These are phyloP conservation scores for Mucor racemosus DNA, from an alignment of 371 early-diverging fungal species.

Conservation along the genomic window DNA sequence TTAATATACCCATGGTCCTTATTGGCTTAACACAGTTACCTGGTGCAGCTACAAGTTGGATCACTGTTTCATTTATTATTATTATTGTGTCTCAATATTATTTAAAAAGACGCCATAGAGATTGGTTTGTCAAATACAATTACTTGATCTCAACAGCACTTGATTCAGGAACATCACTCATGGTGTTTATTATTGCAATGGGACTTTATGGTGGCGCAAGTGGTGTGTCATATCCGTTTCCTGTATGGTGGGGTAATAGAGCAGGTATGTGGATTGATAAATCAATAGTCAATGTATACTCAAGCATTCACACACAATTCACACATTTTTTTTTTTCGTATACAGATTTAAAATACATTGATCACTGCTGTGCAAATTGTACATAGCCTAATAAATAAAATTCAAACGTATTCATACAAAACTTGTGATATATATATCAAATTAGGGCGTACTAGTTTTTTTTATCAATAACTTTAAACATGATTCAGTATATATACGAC, in stretches of 20 bases:
- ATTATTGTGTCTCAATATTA: slow-evolving; percentile 53
- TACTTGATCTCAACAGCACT: slow-evolving; percentile 61
- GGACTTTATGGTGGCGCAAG: slow-evolving; percentile 57
- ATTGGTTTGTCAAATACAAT: slow-evolving; percentile 60
- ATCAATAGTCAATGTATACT: neutral
- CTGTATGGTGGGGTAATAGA: slow-evolving; percentile 60
- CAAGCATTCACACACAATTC: neutral
- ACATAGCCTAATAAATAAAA: neutral
- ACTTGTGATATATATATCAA: too few species aligned
- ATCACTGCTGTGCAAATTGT: slow-evolving; percentile 25
- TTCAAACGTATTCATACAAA: too few species aligned
- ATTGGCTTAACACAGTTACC: slow-evolving; percentile 49
- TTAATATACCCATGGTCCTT: slow-evolving; percentile 55
- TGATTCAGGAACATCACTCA: slow-evolving; percentile 62
- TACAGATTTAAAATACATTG: slow-evolving; percentile 25
- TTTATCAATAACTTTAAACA: too few species aligned
- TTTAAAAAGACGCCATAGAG: slow-evolving; percentile 46
- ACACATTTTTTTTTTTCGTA: neutral
- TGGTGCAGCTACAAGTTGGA: slow-evolving; percentile 47
- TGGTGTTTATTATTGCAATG: slow-evolving; percentile 56
- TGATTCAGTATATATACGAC: too few species aligned
- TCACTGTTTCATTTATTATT: slow-evolving; percentile 43
- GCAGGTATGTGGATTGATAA: slow-evolving; percentile 11
- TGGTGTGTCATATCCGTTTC: slow-evolving; percentile 44
- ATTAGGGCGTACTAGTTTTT: too few species aligned